Base-by-base conservation (phyloP, 2,329 filamentous ascomycete genomes). In the Aspergillus tanneri region DNA sequence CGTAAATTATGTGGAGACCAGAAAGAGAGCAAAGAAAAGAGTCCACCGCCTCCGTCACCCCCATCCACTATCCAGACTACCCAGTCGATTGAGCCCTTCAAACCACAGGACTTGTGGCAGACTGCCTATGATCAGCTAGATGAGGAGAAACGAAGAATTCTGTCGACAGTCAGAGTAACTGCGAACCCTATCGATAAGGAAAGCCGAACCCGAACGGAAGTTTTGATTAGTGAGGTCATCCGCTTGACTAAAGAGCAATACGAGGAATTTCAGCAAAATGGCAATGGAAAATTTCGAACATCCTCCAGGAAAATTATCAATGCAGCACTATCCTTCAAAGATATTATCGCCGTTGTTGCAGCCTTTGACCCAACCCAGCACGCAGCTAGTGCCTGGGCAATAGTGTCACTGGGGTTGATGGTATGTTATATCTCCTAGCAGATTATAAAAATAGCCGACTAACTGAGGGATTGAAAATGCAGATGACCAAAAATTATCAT, bases 321-420 rank as follows among this genome's bases (percentile, higher is more conserved):
- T 44, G 36, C 54, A 6, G 41, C 50, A 9, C 39, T 58, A 14
- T 47, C 40, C 2, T 55, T 54, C 28, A 57, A 58, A 22, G 44
- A 52, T 22, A 36, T 55, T 25, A 48, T 57, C 11, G 32, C 4
- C 21, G 24, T 40, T 9, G 43, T 51, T 4, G 50, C 41, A 6
- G 39, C 37, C 22, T 40, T 51, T 32, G 52, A 60, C 41, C 44
- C 50, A 7, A 58, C 50, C 2, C 10, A 39, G 1, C 36, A 58
- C 48, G 47, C 57, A 39, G 30, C 52, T 21, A 51, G 50, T 45
- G 54, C 45, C 9, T 60, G 50, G 55, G 35, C 41, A 18, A 21
- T 58, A 9, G 50, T 60, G 0, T 58, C 47, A 11, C 44, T 60
- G 40, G 48, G 55, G 22, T 40, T 60, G 16, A 60, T 41, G 4